phyloP scores from a whole-genome alignment of 2,329 filamentous ascomycete genomes.

The Dactylellina drechsleri region DNA sequence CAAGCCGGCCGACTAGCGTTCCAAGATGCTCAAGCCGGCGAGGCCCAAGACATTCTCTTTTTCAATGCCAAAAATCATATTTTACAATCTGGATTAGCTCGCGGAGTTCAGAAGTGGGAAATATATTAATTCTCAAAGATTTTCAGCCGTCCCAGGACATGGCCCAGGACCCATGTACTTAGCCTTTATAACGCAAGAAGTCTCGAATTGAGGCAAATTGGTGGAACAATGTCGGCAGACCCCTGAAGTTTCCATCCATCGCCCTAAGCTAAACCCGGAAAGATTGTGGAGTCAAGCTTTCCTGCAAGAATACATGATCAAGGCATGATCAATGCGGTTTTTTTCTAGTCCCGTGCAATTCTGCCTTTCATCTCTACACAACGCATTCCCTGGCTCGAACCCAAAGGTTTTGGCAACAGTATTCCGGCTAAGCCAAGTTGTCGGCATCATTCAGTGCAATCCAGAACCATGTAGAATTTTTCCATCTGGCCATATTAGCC shows the following conservation, averaged over 20 bases:
- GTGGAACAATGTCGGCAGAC: conserved; percentile 21
- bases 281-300: conserved; percentile 47
- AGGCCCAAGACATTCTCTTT: background rate
- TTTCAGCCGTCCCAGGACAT: background rate
- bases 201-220: conserved; percentile 49
- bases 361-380: background rate
- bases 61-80: too few relatives aligned
- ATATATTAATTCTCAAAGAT: background rate
- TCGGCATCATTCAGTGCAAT: background rate
- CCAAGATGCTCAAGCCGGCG: too few relatives aligned
- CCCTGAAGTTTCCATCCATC: conserved; percentile 11
- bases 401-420: conserved; percentile 23
- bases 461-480: conserved; percentile 23
- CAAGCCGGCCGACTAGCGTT: too few relatives aligned
- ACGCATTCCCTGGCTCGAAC: background rate
- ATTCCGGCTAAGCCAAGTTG: conserved; percentile 28
- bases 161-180: conserved; percentile 24
- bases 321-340: conserved; percentile 34
- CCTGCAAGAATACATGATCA: conserved; percentile 18
- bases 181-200: conserved; percentile 46
- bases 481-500: conserved; percentile 16
- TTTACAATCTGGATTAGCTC: background rate
- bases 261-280: conserved; percentile 28
- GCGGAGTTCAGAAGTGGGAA: conserved; percentile 19
- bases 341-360: conserved; percentile 40